Evolutionary conservation across 441 rosid species (phyloP).

Genomic region (Bocquillonia castaneifolia): DNA sequence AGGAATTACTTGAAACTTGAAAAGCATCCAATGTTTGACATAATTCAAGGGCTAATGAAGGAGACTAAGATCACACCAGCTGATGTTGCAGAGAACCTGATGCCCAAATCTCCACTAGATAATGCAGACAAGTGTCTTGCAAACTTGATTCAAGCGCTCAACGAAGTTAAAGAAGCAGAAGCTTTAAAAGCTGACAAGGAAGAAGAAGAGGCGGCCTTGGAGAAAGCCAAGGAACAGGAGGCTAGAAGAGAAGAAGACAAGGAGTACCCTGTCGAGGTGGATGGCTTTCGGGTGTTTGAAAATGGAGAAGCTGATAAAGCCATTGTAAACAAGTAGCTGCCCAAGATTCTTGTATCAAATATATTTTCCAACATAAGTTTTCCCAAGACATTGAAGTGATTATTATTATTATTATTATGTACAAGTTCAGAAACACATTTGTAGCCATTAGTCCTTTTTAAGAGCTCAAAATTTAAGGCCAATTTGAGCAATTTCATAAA

Average conservation of each 20-base stretch:
- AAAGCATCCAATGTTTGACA: constrained; percentile 35
- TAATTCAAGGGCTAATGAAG: constrained; percentile 32
- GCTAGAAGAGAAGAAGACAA: constrained; percentile 4
- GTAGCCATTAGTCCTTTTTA: neutral
- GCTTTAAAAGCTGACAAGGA: constrained; percentile 27
- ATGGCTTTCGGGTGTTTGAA: constrained; percentile 18
- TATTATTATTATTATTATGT: neutral
- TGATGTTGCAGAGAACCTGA: constrained; percentile 72
- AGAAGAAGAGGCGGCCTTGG: constrained; percentile 6
- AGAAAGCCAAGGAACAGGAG: constrained; percentile 19
- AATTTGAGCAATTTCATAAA: neutral
- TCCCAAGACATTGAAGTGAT: constrained; percentile 9
- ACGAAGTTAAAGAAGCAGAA: constrained; percentile 35
- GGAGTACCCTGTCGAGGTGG: constrained; percentile 14
- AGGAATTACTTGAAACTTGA: constrained; percentile 53
- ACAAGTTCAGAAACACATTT: neutral
- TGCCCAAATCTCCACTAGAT: constrained; percentile 49
- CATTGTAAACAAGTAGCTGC: constrained; percentile 2
- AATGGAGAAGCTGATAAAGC: constrained; percentile 12
- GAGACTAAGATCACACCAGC: constrained; percentile 57
- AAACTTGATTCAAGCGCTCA: constrained; percentile 44
- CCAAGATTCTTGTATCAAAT: constrained; percentile 17
- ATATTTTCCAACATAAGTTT: neutral
- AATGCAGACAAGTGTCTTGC: constrained; percentile 43
- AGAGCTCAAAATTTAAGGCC: neutral